phyloP scores from a whole-genome alignment of 2,329 filamentous ascomycete species.

The Aspergillus sp. region DNA sequence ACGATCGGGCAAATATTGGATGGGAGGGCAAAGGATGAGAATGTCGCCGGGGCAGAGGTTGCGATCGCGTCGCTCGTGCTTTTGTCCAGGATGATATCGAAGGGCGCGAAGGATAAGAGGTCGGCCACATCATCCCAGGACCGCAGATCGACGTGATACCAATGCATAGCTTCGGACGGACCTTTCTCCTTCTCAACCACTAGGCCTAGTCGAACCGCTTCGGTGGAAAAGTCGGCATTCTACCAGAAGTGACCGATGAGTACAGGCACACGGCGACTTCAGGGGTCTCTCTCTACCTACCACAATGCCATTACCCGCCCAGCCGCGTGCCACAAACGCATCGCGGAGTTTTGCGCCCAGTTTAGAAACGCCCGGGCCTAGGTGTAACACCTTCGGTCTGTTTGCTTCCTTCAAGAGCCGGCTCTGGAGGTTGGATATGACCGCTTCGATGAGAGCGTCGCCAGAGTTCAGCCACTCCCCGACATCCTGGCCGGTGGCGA shows the following conservation, averaged over 20 bases:
- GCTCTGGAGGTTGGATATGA: constrained; percentile 24
- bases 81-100: constrained; percentile 36
- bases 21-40: constrained; percentile 11
- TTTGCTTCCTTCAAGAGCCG: constrained; percentile 1
- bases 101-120: constrained; percentile 25
- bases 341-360: constrained; percentile 32
- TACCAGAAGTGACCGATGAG: constrained; percentile 8
- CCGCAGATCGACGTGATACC: constrained; percentile 30
- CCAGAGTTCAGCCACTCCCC: constrained; percentile 40
- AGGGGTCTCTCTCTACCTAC: constrained; percentile 20
- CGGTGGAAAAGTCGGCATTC: constrained; percentile 38
- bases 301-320: constrained; percentile 31
- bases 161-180: constrained; percentile 28
- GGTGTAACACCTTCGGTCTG: constrained; percentile 29
- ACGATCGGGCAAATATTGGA: constrained; percentile 22
- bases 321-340: constrained; percentile 22
- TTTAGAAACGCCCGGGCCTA: constrained; percentile 35
- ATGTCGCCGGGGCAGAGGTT: constrained; percentile 20
- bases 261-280: not conserved
- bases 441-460: constrained; percentile 28
- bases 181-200: constrained; percentile 21
- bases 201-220: constrained; percentile 35
- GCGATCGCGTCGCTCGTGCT: constrained; percentile 40
- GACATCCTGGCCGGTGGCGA: constrained; percentile 35
- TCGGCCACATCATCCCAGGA: constrained; percentile 30